phyloP scores from a whole-genome alignment of 140 eudicot genomes.

The Anethum foeniculum region DNA sequence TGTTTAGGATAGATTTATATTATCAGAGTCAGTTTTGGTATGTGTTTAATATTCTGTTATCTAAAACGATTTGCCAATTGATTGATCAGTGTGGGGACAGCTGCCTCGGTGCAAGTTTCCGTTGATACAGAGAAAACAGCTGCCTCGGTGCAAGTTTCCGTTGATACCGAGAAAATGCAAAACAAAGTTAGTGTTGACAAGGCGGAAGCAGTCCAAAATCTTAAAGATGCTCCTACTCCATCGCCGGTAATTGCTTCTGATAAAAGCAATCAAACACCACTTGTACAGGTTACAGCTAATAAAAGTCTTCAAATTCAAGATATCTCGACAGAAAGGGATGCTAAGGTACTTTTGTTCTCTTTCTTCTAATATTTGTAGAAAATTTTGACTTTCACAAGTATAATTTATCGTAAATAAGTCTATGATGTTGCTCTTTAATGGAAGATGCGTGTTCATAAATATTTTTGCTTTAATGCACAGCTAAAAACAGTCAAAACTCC shows the following conservation, averaged over 20 bases:
- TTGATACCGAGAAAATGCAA: conserved; percentile 23
- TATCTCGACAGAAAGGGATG: conserved; percentile 31
- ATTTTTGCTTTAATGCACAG: conserved; percentile 25
- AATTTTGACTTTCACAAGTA: neutral
- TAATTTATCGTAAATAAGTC: neutral
- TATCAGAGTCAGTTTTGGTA: neutral
- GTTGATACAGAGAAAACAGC: conserved; percentile 15
- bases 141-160: conserved; percentile 24
- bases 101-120: conserved; percentile 24
- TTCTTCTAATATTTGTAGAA: neutral
- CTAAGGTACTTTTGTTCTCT: conserved; percentile 21
- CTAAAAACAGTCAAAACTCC: conserved; percentile 28
- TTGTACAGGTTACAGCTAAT: conserved; percentile 39
- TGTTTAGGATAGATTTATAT: neutral
- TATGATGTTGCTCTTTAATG: neutral
- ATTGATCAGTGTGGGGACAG: conserved; percentile 43
- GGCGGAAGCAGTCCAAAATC: conserved; percentile 20
- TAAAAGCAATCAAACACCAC: conserved; percentile 20
- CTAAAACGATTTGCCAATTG: conserved; percentile 7
- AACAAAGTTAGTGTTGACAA: conserved; percentile 27
- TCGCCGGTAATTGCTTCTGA: conserved; percentile 23
- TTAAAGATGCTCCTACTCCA: conserved; percentile 32
- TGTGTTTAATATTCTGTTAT: neutral
- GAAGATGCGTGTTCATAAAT: neutral
- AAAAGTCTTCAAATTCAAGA: conserved; percentile 33